Base-by-base conservation (phyloP, 345 rosid genomes). In the Boechera retrofracta region DNA sequence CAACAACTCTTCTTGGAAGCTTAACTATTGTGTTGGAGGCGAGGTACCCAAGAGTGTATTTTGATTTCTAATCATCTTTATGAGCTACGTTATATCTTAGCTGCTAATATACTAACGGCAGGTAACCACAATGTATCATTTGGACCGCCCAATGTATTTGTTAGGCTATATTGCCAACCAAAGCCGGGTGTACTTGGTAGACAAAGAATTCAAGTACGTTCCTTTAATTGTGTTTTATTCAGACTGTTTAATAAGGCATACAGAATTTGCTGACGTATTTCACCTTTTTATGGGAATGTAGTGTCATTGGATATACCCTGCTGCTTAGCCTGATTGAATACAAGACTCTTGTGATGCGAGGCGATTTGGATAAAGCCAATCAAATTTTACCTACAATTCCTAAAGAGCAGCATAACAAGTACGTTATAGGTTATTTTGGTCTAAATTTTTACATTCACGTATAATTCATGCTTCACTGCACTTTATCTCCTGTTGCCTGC, bases 111-210 rank as follows among this genome's bases (percentile, higher is more conserved):
- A 55, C 60, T 56, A 60, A 59, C 15, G 13, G 44, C 78, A 95
- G 99, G 97, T 95, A 31, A 92, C 98, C 48, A 95, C 99, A 16
- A 95, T 95, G 99, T 92, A 79, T 80, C 99, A 95, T 84, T 86
- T 95, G 91, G 99, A 95, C 80, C 97, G 98, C 28, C 99, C 99
- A 35, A 95, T 95, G 98, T 95, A 95, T 85, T 82, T 95, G 84
- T 82, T 95, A 85, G 98, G 98, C n/a, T 95, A 95, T 83, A 93
- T 95, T 73, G 98, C 98, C 3, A 87, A 76, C 83, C 99, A 95
- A 86, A 95, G 99, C 80, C 90, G 99, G 67, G 98, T 95, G 53
- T 95, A 86, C 82, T 84, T 95, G 60, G 91, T 95, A 44, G 99
- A 95, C 89, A 95, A 95, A 82, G 99, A 95, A 83, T 95, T 95